Evolutionary conservation across 2,329 filamentous ascomycete species (phyloP).

Genomic region (Fusarium algeriense): DNA sequence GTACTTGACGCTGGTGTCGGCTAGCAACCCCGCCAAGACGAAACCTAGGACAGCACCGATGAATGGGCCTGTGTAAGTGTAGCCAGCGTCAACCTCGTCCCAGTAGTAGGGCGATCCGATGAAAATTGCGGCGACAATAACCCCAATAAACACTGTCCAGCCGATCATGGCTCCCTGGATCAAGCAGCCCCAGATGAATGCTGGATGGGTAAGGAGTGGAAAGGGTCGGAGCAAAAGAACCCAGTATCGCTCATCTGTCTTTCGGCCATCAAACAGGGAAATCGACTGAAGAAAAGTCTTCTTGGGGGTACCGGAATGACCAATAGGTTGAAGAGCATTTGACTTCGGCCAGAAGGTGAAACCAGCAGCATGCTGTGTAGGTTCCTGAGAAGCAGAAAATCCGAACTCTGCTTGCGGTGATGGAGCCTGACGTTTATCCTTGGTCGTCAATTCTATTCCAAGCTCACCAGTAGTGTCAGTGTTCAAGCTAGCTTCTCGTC

Average conservation of each 20-base stretch:
- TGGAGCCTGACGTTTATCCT: slow-evolving; percentile 23
- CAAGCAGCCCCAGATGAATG: slow-evolving; percentile 82
- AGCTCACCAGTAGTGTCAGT: slow-evolving; percentile 68
- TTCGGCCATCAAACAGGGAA: slow-evolving; percentile 82
- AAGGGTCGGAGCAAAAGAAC: slow-evolving; percentile 78
- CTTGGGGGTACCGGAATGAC: slow-evolving; percentile 55
- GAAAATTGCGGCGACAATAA: slow-evolving; percentile 85
- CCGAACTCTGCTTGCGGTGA: slow-evolving; percentile 14
- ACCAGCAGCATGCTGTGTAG: slow-evolving; percentile 18
- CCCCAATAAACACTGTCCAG: slow-evolving; percentile 94
- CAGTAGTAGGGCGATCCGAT: slow-evolving; percentile 85
- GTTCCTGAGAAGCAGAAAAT: slow-evolving; percentile 4
- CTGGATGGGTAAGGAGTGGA: slow-evolving; percentile 85
- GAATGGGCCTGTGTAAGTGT: slow-evolving; percentile 88
- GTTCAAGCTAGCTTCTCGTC: slow-evolving; percentile 74
- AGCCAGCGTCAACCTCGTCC: slow-evolving; percentile 84
- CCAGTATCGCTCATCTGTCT: slow-evolving; percentile 80
- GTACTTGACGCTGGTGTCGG: slow-evolving; percentile 77
- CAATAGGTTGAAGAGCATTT: slow-evolving; percentile 51
- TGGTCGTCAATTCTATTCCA: slow-evolving; percentile 43
- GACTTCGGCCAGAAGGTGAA: slow-evolving; percentile 52
- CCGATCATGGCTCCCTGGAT: slow-evolving; percentile 93
- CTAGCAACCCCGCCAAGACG: slow-evolving; percentile 76
- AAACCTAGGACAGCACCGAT: slow-evolving; percentile 85
- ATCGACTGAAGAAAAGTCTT: slow-evolving; percentile 73